phyloP scores from a whole-genome alignment of 2,329 filamentous ascomycete genomes.

The Ceratocystis harringtonii region DNA sequence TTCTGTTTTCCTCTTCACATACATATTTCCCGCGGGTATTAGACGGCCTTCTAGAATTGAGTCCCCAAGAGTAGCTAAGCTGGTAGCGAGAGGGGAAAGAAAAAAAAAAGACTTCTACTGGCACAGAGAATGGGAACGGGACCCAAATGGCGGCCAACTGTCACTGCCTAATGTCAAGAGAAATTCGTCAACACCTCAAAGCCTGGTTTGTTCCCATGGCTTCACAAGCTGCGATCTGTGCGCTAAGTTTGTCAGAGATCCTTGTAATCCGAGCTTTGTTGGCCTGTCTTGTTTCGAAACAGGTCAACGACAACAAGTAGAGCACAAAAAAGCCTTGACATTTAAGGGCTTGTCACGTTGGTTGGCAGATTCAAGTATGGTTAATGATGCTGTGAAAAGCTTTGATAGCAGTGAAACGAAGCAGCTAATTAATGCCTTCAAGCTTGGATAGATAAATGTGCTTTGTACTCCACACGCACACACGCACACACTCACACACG shows the following conservation, averaged over 20 bases:
- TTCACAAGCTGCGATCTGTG: neutral
- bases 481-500: too few relatives aligned
- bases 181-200: neutral
- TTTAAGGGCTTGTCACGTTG: neutral
- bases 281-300: conserved; percentile 1
- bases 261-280: conserved; percentile 3
- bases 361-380: neutral
- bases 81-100: neutral
- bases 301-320: neutral
- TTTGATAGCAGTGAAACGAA: neutral
- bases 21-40: neutral
- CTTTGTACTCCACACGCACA: too few relatives aligned
- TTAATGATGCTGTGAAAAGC: neutral
- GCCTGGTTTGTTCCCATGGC: neutral
- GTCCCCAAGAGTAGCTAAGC: neutral
- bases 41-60: neutral
- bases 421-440: too few relatives aligned
- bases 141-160: neutral
- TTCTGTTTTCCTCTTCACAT: neutral
- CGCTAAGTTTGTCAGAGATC: neutral
- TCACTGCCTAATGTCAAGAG: too few relatives aligned
- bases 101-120: neutral
- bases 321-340: neutral
- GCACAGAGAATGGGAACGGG: neutral
- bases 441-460: too few relatives aligned